phyloP scores from a whole-genome alignment of 257 asterid species.

The Nicotiana undulata region DNA sequence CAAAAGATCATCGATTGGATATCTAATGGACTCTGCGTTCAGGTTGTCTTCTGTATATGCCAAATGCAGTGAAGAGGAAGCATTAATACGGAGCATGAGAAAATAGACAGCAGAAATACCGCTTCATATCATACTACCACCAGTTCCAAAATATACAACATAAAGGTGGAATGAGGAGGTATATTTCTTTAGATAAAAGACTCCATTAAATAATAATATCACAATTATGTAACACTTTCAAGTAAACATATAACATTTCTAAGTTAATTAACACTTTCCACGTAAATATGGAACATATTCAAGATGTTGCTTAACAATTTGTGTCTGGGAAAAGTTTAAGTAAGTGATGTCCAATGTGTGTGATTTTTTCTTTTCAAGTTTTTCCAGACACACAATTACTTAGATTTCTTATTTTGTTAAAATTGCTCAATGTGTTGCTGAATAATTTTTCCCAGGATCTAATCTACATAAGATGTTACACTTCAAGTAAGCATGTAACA shows the following conservation, averaged over 20 bases:
- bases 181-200: background rate
- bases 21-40: slow-evolving; percentile 41
- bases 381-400: background rate
- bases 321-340: background rate
- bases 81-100: background rate
- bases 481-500: background rate
- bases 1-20: slow-evolving; percentile 82
- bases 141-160: background rate
- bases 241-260: background rate
- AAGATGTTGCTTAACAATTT: background rate
- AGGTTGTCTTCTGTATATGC: slow-evolving; percentile 36
- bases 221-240: background rate
- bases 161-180: background rate
- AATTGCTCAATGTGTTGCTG: background rate
- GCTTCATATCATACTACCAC: background rate
- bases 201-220: background rate
- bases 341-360: background rate
- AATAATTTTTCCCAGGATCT: background rate
- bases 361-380: background rate
- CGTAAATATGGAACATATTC: background rate
- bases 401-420: background rate
- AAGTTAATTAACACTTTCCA: background rate
- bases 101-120: background rate
- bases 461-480: background rate
- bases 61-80: background rate